phyloP scores from a whole-genome alignment of 352 stramenopile species.

The Pythium phragmiticola region DNA sequence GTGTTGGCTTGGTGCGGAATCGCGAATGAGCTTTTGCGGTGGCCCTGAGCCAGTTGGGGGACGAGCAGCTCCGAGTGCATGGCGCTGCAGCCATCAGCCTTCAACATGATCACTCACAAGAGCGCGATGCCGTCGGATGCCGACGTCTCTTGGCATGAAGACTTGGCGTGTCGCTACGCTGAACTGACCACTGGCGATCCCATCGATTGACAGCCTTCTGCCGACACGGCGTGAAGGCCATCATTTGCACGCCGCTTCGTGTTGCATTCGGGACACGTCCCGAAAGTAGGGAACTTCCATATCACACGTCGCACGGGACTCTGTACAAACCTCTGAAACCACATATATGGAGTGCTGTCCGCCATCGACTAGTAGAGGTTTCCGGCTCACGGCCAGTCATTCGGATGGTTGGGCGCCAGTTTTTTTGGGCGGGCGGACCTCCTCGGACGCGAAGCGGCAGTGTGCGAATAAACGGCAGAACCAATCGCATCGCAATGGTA shows the following conservation, averaged over 20 bases:
- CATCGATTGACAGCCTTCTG: conserved; percentile 16
- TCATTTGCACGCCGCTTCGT: background rate
- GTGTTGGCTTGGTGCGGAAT: background rate
- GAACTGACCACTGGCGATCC: background rate
- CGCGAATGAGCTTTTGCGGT: conserved; percentile 7
- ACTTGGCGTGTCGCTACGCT: background rate
- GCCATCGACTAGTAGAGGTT: conserved; percentile 26
- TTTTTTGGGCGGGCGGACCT: conserved; percentile 6
- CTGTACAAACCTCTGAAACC: conserved; percentile 3
- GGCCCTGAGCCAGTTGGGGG: conserved; percentile 3
- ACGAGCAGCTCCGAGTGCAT: background rate
- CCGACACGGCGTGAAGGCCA: background rate
- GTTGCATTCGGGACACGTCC: conserved; percentile 9
- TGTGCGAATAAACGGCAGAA: conserved; percentile 12
- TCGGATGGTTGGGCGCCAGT: background rate
- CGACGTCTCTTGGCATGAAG: conserved; percentile 5
- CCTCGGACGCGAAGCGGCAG: conserved; percentile 17
- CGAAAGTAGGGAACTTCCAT: background rate
- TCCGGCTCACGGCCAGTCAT: conserved; percentile 22
- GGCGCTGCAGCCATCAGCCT: conserved; percentile 25
- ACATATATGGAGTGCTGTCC: conserved; percentile 5
- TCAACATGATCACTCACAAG: background rate
- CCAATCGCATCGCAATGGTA: conserved; percentile 6
- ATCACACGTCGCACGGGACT: conserved; percentile 23
- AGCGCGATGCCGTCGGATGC: background rate